These are phyloP conservation scores for Aspergillus pseudotamarii DNA, from an alignment of 2,329 filamentous ascomycete species.

Conservation along the genomic window DNA sequence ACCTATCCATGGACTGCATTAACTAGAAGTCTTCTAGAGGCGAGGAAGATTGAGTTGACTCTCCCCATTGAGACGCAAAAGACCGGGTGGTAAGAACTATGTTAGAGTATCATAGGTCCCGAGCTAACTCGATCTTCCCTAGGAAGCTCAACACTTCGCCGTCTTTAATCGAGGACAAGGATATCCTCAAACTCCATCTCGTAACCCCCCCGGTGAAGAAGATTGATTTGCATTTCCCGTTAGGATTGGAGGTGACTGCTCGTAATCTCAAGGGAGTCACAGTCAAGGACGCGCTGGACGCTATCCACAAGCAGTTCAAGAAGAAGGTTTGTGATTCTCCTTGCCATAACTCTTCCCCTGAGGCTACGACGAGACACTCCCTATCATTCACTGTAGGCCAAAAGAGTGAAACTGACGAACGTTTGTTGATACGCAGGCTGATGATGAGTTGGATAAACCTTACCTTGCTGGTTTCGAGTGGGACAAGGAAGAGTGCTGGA, in stretches of 20 bases:
- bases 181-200: conserved; percentile 78
- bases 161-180: conserved; percentile 75
- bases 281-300: conserved; percentile 94
- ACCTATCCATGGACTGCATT: background rate
- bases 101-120: background rate
- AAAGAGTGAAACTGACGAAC: background rate
- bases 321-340: conserved; percentile 71
- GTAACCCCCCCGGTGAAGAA: conserved; percentile 85
- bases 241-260: conserved; percentile 84
- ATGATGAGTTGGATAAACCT: conserved; percentile 86
- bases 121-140: background rate
- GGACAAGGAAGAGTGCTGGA: conserved; percentile 92
- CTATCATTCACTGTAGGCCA: background rate
- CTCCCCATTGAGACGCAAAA: conserved; percentile 41
- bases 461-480: conserved; percentile 95
- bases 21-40: conserved; percentile 25
- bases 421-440: conserved; percentile 59
- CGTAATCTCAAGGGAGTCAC: conserved; percentile 93
- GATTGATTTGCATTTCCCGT: conserved; percentile 88
- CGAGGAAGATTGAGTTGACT: conserved; percentile 34
- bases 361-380: background rate
- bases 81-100: conserved; percentile 34
- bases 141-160: conserved; percentile 96
- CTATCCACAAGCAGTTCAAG: conserved; percentile 94
- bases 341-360: background rate